Evolutionary conservation across 75 land plant species (phyloP).

Genomic region (Cunninghamia lanceolata): DNA sequence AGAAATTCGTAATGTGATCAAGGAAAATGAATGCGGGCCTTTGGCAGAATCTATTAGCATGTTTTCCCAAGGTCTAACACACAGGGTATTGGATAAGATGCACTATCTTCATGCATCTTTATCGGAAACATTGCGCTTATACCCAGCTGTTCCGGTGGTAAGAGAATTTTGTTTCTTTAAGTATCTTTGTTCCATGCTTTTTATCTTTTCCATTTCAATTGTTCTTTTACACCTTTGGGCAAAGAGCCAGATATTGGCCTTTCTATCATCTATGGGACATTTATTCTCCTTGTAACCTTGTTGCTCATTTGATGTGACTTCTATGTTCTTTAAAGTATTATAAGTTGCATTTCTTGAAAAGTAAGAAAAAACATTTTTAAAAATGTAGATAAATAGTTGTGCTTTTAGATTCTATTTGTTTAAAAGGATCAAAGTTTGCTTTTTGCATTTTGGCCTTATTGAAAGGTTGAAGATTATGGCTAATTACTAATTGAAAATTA

Average conservation of each 20-base stretch:
- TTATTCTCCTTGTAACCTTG: neutral
- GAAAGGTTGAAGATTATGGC: neutral
- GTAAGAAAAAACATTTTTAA: neutral
- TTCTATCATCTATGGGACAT: neutral
- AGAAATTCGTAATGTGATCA: constrained; percentile 16
- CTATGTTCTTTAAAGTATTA: neutral
- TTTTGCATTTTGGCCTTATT: too few relatives aligned
- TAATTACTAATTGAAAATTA: neutral
- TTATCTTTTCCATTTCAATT: neutral
- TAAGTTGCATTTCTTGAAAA: neutral
- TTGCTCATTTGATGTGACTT: neutral
- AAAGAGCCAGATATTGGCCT: neutral
- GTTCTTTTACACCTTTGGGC: neutral
- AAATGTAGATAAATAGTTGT: neutral
- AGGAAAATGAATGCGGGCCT: neutral
- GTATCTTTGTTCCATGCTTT: neutral
- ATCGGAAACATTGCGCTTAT: constrained; percentile 73
- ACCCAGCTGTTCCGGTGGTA: constrained; percentile 84
- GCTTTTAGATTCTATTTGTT: too few relatives aligned
- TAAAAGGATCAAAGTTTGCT: too few relatives aligned
- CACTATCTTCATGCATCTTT: constrained; percentile 85
- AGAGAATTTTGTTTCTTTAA: constrained; percentile 3
- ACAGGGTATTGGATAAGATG: constrained; percentile 30
- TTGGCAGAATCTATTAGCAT: neutral
- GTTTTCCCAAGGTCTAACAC: constrained; percentile 9